Evolutionary conservation across 768 basidiomycete species (phyloP).

Genomic region (Calocybe indica): DNA sequence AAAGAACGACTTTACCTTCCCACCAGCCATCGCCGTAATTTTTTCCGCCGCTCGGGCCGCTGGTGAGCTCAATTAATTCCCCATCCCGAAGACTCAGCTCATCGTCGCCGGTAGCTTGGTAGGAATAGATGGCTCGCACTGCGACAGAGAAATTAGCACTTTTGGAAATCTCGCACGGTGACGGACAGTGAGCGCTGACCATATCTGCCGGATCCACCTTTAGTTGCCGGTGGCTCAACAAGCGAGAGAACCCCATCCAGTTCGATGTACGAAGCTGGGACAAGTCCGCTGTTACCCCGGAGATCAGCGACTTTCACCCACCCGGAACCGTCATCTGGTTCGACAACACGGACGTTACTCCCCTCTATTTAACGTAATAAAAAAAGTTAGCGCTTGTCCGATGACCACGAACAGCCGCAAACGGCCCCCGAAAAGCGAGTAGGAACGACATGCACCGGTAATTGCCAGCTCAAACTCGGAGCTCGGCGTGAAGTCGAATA

Average conservation of each 20-base stretch:
- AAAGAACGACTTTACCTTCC: slow-evolving; percentile 56
- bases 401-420: neutral
- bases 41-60: slow-evolving; percentile 53
- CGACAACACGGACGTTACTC: slow-evolving; percentile 54
- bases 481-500: slow-evolving; percentile 71
- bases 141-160: slow-evolving; percentile 6
- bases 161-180: slow-evolving; percentile 1
- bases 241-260: slow-evolving; percentile 18
- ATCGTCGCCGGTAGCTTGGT: slow-evolving; percentile 66
- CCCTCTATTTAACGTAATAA: slow-evolving; percentile 43
- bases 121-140: slow-evolving; percentile 84
- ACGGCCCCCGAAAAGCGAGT: neutral
- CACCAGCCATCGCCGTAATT: slow-evolving; percentile 79
- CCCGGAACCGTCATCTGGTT: slow-evolving; percentile 81
- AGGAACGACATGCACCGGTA: slow-evolving; percentile 35
- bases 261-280: slow-evolving; percentile 80
- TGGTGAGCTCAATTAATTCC: slow-evolving; percentile 58
- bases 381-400: neutral
- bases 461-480: slow-evolving; percentile 75
- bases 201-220: slow-evolving; percentile 35
- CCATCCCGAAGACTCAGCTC: slow-evolving; percentile 62
- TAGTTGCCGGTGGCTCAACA: slow-evolving; percentile 9
- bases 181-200: slow-evolving; percentile 35
- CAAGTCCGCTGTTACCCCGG: slow-evolving; percentile 59
- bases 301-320: slow-evolving; percentile 73